Conservation (phyloP, 495 filamentous ascomycete species). For the Aspergillus sparsus region DNA sequence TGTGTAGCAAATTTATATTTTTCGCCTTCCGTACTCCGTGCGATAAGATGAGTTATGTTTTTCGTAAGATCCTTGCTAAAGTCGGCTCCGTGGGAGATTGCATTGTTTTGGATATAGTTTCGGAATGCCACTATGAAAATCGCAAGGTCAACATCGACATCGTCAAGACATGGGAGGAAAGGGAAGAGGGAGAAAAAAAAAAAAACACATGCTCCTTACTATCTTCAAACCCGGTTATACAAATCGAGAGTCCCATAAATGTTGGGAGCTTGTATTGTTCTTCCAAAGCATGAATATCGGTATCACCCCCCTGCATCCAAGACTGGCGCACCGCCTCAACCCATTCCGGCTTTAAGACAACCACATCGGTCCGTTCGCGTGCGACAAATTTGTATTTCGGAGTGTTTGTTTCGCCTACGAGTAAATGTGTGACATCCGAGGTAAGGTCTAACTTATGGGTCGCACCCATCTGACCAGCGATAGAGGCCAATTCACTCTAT, state of each 20-base stretch:
- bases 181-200: neutral
- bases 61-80: slow-evolving; percentile 87
- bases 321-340: slow-evolving; percentile 76
- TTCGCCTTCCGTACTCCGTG: slow-evolving; percentile 71
- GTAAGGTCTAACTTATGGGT: slow-evolving; percentile 87
- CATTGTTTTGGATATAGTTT: slow-evolving; percentile 62
- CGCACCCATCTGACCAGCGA: slow-evolving; percentile 82
- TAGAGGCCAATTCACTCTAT: slow-evolving; percentile 68
- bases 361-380: slow-evolving; percentile 80
- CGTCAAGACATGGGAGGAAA: too few species aligned
- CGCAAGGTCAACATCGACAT: slow-evolving; percentile 4
- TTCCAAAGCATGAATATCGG: slow-evolving; percentile 70
- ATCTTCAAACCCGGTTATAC: slow-evolving; percentile 88
- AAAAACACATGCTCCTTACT: slow-evolving; percentile 51
- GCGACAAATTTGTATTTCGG: slow-evolving; percentile 96
- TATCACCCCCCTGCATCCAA: slow-evolving; percentile 82
- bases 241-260: slow-evolving; percentile 69
- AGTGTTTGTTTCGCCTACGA: slow-evolving; percentile 84
- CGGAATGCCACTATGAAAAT: slow-evolving; percentile 59
- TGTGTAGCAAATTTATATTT: slow-evolving; percentile 84
- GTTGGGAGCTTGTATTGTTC: slow-evolving; percentile 58
- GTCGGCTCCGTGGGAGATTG: slow-evolving; percentile 68
- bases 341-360: slow-evolving; percentile 76
- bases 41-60: slow-evolving; percentile 80
- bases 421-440: slow-evolving; percentile 89